Evolutionary conservation across 768 basidiomycete species (phyloP).

Genomic region (Lentinula lateritia): DNA sequence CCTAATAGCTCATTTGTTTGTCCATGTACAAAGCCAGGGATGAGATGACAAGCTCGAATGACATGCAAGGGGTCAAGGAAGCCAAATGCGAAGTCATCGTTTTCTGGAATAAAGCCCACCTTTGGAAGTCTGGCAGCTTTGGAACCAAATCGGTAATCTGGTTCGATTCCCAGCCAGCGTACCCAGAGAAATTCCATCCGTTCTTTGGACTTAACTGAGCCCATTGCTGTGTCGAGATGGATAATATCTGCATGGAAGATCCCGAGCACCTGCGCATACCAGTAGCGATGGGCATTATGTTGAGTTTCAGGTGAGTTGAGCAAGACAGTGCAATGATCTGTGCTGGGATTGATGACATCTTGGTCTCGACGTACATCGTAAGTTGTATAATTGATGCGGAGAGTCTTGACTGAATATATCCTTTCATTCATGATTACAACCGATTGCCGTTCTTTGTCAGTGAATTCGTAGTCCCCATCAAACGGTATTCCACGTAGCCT

Average conservation of each 20-base stretch:
- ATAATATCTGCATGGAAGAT: conserved; percentile 16
- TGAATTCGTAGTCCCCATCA: conserved; percentile 12
- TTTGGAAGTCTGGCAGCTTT: conserved; percentile 17
- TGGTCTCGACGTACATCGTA: conserved; percentile 23
- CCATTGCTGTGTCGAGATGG: neutral
- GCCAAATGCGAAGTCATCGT: conserved; percentile 24
- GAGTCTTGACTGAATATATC: neutral
- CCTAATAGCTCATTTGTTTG: conserved; percentile 12
- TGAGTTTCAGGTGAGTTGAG: conserved; percentile 5
- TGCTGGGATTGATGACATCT: conserved; percentile 23
- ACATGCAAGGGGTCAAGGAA: conserved; percentile 25
- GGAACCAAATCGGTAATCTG: conserved; percentile 12
- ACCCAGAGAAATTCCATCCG: conserved; percentile 33
- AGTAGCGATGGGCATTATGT: conserved; percentile 14
- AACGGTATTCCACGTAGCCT: conserved; percentile 12
- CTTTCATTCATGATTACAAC: conserved; percentile 16
- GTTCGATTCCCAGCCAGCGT: conserved; percentile 28
- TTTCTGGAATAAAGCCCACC: conserved; percentile 22
- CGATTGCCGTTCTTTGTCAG: conserved; percentile 7
- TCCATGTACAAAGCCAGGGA: conserved; percentile 23
- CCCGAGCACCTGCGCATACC: conserved; percentile 17
- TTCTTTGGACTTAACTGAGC: neutral
- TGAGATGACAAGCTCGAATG: conserved; percentile 23
- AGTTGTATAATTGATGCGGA: neutral
- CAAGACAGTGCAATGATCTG: conserved; percentile 21